These are phyloP conservation scores for Azolla pinnata DNA, from an alignment of 75 land plant genomes.

Conservation along the genomic window DNA sequence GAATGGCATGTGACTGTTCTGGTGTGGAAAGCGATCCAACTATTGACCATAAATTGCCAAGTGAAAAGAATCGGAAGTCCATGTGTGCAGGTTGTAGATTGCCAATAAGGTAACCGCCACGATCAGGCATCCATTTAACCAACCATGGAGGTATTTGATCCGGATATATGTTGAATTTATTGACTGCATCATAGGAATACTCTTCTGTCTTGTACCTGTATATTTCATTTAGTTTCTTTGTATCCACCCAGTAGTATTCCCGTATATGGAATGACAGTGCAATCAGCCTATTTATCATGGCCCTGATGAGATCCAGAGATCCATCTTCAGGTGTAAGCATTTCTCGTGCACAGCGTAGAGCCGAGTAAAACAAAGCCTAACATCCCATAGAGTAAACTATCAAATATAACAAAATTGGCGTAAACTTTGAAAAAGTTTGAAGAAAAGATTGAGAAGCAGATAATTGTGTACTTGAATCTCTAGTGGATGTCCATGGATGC, in stretches of 20 bases:
- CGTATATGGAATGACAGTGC: constrained; percentile 86
- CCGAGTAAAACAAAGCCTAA: constrained; percentile 89
- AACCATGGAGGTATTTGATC: constrained; percentile 89
- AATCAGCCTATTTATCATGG: constrained; percentile 59
- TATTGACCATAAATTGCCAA: constrained; percentile 88
- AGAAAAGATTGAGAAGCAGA: neutral
- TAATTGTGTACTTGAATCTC: constrained; percentile 64
- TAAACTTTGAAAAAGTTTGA: no score
- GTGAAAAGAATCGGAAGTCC: constrained; percentile 93
- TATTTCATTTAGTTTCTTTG: constrained; percentile 79
- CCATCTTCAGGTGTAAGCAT: constrained; percentile 82
- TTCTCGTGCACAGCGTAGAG: constrained; percentile 76
- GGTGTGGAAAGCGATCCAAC: constrained; percentile 61
- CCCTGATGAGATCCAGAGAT: constrained; percentile 52
- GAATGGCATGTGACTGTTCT: constrained; percentile 63
- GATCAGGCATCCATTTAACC: constrained; percentile 77
- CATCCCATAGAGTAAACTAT: constrained; percentile 7
- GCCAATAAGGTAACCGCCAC: constrained; percentile 85
- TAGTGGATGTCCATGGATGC: constrained; percentile 95
- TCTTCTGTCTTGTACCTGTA: constrained; percentile 96
- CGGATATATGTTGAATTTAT: constrained; percentile 98
- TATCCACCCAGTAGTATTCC: constrained; percentile 89
- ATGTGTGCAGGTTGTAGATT: constrained; percentile 95
- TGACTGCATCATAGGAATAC: constrained; percentile 90
- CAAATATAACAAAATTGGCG: no score